Base-by-base conservation (phyloP, 2,329 filamentous ascomycete species). In the Arthroderma sp. region DNA sequence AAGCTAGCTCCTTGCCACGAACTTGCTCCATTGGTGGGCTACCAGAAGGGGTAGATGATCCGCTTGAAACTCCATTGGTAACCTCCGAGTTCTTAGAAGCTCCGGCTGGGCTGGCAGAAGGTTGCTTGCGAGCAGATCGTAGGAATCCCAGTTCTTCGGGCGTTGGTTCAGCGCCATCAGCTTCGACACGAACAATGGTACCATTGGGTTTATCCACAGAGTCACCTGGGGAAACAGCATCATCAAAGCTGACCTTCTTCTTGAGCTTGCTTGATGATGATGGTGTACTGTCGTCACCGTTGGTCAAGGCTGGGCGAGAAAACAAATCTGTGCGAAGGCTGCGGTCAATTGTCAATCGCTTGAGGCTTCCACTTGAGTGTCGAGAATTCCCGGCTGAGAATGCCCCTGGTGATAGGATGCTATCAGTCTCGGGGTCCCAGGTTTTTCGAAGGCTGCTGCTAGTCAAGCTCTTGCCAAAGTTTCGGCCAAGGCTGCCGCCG, bases 191-290 rank as follows among this genome's bases (percentile, higher is more conserved):
- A 23, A 82, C 75, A 47, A 84, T 65, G 56, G 81, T 79, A n/a
- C 71, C 70, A 58, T 78, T 76, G 4, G 70, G 67, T 4, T 65
- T 61, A 31, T 61, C 63, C 49, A 65, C 64, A 56, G 62, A 63
- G 59, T 57, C 62, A 64, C 73, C 68, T 61, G 77, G 77, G 23
- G 77, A 71, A 33, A 77, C 79, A 65, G 79, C 80, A 2, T 84
- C 83, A 67, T 95, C 90, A 65, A 97, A 98, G 74, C 90, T 96
- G 55, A 98, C 93, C 56, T 87, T 84, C 77, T 95, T 96, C 62
- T 85, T 85, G 52, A 58, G 63, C 59, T 59, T 67, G 63, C 44
- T 70, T 47, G 59, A 61, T 35, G 67, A 61, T 59, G 67, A 63
- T 51, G 63, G 68, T 61, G 75, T 68, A 61, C 78, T 70, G 15